Evolutionary conservation across 129 eudicot genomes (phyloP), one percentile per base, ranked within the genome.

Genomic region (Apium graveolens): DNA sequence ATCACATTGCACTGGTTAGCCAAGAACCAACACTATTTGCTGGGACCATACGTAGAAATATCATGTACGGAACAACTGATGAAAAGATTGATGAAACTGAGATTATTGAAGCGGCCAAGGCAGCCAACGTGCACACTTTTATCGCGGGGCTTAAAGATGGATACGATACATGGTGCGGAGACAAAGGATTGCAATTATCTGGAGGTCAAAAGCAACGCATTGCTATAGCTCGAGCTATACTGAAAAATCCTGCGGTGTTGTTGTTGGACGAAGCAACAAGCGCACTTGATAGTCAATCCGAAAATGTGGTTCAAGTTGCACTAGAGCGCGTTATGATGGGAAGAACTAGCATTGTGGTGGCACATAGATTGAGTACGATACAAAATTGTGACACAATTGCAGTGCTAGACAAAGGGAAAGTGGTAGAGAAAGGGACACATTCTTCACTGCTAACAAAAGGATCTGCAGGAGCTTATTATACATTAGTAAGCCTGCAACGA

Each of bases 371-470:
- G 79, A 80, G 84, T 45, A 83, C 89, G 4, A 86, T 86, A 34
- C 84, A 86, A 71, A 78, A 81, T 27, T 86, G 86, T 29, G 76
- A 80, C 20, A 86, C 43, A 71, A 90, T 90, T 24, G 89, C 87
- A 3, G 96, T 90, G 53, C 48, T 90, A 32, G 86, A 86, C 62
- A 84, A 87, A 70, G 97, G 97, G 0, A 84, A 78, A 39, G 87
- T 92, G 34, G 88, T 92, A 1, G 97, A 92, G 75, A 87, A 80
- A 69, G 96, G 97, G 66, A 88, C 84, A 11, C 97, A 90, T 53
- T 81, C 92, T 17, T 79, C 90, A 1, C 81, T 92, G 86, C 34
- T 92, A 21, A 90, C 81, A 1, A 92, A 85, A 79, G 97, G 97
- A 16, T 76, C 86, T 29, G 78, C n/a, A 3, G 97, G 97, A 39